Evolutionary conservation across 2,329 filamentous ascomycete genomes (phyloP), one percentile per base, ranked within the genome.

Genomic region (Clarireedia homoeocarpa): DNA sequence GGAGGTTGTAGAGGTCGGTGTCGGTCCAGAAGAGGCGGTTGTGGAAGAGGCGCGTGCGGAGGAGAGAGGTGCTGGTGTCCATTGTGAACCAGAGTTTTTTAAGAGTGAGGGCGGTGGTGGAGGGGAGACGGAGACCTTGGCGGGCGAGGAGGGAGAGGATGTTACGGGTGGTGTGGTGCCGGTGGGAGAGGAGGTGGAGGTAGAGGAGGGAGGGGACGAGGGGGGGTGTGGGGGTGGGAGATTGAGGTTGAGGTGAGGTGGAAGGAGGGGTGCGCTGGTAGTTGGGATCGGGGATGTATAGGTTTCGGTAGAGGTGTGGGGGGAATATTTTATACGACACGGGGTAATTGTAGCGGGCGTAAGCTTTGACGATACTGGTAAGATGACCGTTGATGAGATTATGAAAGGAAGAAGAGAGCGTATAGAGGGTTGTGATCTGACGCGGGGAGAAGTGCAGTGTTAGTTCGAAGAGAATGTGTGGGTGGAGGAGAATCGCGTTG

Each of bases 31-130:
- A 73, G 0, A 65, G 61, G 9, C 53, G 52, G 67, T 81, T 81
- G 30, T 73, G 73, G 5, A 89, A 68, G 5, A 85, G 72, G 1
- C 72, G 73, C 5, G 76, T 70, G 1, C 89, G 81, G 14, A 78
- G 72, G 0, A 61, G 63, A 50, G 77, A 85, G 14, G 81, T 82
- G 0, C 80, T 72, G 4, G 85, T 72, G 64, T 91, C 87, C 74
- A 90, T 82, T 36, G 88, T 66, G 51, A 87, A 77, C 89, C 89
- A 94, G 17, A 89, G 73, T 65, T 88, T 87, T 64, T 82, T 75
- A 47, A 88, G 71, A 1, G 76, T 75, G 10, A 64, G 51, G 50
- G 72, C 67, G 60, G 78, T 79, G 26, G 69, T 68, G 1, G 59
- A 49, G 0, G 85, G 84, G 52, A 83, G 71, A 9, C 77, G 75